Base-by-base conservation (phyloP, 495 filamentous ascomycete species). In the Neurospora cerealis region DNA sequence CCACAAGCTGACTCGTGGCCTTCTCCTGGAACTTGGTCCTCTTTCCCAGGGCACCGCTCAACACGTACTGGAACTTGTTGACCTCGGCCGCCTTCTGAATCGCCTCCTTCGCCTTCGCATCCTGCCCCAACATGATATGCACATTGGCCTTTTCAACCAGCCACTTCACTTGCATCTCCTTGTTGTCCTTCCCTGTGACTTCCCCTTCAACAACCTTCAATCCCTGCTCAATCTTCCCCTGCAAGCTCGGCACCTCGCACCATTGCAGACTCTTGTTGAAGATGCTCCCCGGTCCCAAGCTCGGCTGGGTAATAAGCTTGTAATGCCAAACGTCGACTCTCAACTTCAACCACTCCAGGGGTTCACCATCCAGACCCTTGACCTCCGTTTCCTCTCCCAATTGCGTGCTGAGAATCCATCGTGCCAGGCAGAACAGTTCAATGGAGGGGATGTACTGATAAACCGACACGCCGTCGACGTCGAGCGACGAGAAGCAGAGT, bases 1-100 rank as follows among this genome's bases (percentile, higher is more conserved):
- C 94, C 3, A 99, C 92, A 17, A 99, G 86, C 81, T 98, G 96
- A 76, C 93, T 97, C 76, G 90, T 91, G 77, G 94, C 93, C 28
- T 91, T 92, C 74, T 96, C 88, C 81, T 99, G 96, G 78, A 93
- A 99, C 79, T 91, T 93, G 2, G 96, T 99, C 73, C 96, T 85
- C 83, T 97, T 98, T 60, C 94, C 96, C 76, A 98, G 76, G 28
- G 90, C 88, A 17, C 96, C 96, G 3, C 93, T 95, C 72, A 99
- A 80, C 0, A 90, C 92, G 82, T 96, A 99, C 42, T 90, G 87
- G 74, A 99, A 93, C 1, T 88, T 87, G 19, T 89, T 90, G 24
- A 86, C 78, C 37, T 79, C 78, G 3, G 90, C 89, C 2, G 93
- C 94, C 54, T 85, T 79, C 38, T 88, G 83, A 1, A 99, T 82